phyloP scores from a whole-genome alignment of 2,329 filamentous ascomycete genomes.

The Calcarisporium arbuscula region DNA sequence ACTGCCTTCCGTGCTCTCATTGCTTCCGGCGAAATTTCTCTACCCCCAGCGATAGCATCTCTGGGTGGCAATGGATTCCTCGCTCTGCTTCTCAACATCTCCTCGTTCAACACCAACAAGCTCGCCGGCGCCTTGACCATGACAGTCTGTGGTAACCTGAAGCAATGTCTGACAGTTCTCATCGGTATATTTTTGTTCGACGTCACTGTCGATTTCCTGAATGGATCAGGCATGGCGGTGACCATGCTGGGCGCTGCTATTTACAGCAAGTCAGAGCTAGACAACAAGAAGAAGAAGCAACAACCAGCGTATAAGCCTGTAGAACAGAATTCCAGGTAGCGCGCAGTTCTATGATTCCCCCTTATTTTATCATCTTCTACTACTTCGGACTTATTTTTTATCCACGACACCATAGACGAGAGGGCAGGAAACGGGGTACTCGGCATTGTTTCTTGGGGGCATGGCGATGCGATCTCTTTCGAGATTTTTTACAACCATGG shows the following conservation, averaged over 20 bases:
- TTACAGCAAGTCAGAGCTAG: constrained; percentile 52
- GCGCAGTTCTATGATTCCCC: too few species aligned
- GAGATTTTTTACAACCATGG: too few species aligned
- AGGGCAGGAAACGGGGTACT: too few species aligned
- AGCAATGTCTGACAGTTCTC: constrained; percentile 50
- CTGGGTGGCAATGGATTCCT: constrained; percentile 46
- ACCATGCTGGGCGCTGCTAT: constrained; percentile 49
- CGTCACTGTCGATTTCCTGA: constrained; percentile 42
- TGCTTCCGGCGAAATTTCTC: constrained; percentile 25
- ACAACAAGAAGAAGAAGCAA: constrained; percentile 34
- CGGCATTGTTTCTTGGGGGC: too few species aligned
- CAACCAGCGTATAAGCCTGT: constrained; percentile 28
- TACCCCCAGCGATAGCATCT: constrained; percentile 31
- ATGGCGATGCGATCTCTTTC: too few species aligned
- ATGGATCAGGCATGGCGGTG: constrained; percentile 50
- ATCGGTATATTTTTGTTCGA: constrained; percentile 48
- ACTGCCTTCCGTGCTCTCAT: constrained; percentile 31
- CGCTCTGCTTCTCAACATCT: constrained; percentile 50
- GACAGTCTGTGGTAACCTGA: constrained; percentile 53
- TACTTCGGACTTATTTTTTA: too few species aligned
- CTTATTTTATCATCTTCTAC: too few species aligned
- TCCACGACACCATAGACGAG: not conserved
- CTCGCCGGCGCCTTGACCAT: constrained; percentile 51
- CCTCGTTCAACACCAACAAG: constrained; percentile 53
- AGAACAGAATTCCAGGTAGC: constrained; percentile 23